A percentile compares a stretch with the other conserved stretches of the same genome.
These are phyloP conservation scores for Trichoderma sp. DNA, from an alignment of 2,329 filamentous ascomycete species.

Conservation along the genomic window DNA sequence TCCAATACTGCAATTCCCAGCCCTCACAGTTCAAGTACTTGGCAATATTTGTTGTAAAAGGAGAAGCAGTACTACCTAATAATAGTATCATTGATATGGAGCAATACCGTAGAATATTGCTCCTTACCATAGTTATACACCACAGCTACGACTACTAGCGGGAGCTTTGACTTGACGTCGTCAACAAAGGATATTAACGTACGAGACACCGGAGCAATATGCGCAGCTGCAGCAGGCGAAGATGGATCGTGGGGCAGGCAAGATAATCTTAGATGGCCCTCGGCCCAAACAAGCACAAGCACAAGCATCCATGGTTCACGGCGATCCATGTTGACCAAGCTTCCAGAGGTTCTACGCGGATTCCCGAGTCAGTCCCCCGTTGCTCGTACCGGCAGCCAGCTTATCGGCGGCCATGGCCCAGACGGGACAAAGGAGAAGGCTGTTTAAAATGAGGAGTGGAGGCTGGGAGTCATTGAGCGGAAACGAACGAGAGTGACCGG, in stretches of 20 bases:
- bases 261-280: conserved; percentile 15
- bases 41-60: neutral
- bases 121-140: neutral
- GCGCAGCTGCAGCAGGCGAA: conserved; percentile 17
- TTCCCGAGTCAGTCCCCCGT: neutral
- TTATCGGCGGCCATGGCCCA: conserved; percentile 12
- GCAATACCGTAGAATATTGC: neutral
- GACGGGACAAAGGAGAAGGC: conserved; percentile 11
- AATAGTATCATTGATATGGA: neutral
- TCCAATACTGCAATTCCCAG: neutral
- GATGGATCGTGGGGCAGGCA: conserved; percentile 19
- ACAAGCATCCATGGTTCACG: neutral
- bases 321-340: conserved; percentile 13
- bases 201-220: neutral
- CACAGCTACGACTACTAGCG: neutral
- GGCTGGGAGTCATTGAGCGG: conserved; percentile 2
- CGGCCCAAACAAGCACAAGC: neutral
- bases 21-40: neutral
- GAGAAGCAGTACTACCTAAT: neutral
- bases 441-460: conserved; percentile 17
- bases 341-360: conserved; percentile 6
- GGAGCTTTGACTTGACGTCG: neutral
- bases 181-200: neutral
- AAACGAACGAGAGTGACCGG: neutral
- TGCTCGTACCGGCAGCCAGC: neutral